Base-by-base conservation (phyloP, 371 early-diverging fungal species). In the Parasitella parasitica region DNA sequence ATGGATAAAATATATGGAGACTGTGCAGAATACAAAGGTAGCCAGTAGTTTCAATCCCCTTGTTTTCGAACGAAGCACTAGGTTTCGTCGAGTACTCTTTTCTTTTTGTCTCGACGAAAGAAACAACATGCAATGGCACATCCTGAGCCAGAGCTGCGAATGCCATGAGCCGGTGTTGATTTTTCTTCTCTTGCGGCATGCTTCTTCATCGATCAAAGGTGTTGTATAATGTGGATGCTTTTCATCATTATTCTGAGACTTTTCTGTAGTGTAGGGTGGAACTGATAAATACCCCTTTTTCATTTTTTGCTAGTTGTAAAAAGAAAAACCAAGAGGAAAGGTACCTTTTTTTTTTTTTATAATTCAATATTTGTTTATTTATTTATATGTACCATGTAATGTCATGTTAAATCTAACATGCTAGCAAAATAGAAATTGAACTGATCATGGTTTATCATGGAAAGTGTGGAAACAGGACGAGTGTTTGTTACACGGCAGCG, bases 1-100 rank as follows among this genome's bases (percentile, higher is more conserved):
- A 57, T 57, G 57, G 4, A 57, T 57, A 39, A 63, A 63, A 48
- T 38, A 39, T 32, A 63, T 50, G 26, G 52, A 57, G 1, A 41
- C 20, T 12, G 37, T 41, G 11, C 35, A 58, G 16, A 64, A 51
- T 8, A 57, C 30, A 24, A 57, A 26, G 18, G 57, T 43, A 27
- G 4, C 32, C 0, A 57, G 12, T 12, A 64, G 15, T 34, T 57
- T 64, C 6, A 52, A 39, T 0, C 57, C 57, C 22, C 50, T 39
- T 27, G 46, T 57, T 6, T 41, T 27, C 6, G 53, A 60, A 0
- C 61, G 54, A n/a, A 52, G n/a, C 15, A 60, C 11, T n/a, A 30
- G 20, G 9, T 20, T 51, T 51, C 30, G 26, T 26, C 30, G 37
- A 3, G 38, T 28, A 13, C 43, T 52, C 41, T 34, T 53, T 53